These are phyloP conservation scores for Symbiodinium pilosum DNA, from an alignment of 73 alveolate species.

Conservation along the genomic window DNA sequence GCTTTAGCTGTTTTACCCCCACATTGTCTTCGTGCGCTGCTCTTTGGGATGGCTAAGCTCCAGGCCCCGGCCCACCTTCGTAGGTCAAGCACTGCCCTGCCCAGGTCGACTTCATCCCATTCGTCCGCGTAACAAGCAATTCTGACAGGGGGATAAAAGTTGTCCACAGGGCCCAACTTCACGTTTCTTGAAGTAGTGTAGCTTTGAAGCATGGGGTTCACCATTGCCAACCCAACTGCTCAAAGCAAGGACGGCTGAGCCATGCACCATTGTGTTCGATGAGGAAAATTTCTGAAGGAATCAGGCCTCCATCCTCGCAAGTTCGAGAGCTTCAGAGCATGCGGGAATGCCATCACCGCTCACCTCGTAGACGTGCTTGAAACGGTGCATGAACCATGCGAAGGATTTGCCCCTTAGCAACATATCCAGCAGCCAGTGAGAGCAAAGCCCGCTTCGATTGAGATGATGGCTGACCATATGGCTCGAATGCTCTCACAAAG, in stretches of 20 bases:
- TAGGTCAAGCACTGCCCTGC: constrained; percentile 50
- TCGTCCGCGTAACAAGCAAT: no score
- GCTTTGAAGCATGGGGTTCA: background rate
- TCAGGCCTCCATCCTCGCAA: constrained; percentile 85
- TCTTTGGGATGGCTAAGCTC: background rate
- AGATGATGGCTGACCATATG: no score
- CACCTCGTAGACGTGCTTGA: constrained; percentile 78
- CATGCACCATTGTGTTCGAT: background rate
- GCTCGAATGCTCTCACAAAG: no score
- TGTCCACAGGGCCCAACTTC: no score
- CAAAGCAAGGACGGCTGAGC: no score
- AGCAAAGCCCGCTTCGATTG: no score
- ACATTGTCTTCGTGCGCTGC: no score
- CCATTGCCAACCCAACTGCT: no score
- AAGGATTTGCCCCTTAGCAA: constrained; percentile 83
- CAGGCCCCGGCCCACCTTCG: constrained; percentile 55
- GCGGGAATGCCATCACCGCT: no score
- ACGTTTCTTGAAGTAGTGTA: background rate
- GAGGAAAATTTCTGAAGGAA: constrained; percentile 43
- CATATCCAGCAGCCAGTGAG: no score
- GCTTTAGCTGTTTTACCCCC: no score
- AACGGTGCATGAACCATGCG: constrained; percentile 84
- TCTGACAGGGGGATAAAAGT: no score
- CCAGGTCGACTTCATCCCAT: background rate
- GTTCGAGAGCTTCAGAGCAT: background rate